Evolutionary conservation across 192 early-diverging fungal genomes (phyloP), one percentile per base, ranked within the genome.

Genomic region (Coemansia sp.): DNA sequence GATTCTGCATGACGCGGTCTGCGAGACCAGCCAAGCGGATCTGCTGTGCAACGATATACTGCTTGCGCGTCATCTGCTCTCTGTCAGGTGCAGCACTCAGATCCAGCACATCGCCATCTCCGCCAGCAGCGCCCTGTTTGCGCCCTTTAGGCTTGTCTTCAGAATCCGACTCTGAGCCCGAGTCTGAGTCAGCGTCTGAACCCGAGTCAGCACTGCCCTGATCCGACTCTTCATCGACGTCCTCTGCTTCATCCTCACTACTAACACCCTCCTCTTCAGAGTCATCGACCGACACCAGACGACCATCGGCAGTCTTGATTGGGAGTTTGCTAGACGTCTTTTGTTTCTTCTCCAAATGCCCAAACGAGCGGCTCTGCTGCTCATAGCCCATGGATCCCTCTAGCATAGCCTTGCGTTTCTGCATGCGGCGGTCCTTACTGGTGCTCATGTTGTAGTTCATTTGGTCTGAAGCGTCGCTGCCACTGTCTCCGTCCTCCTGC

Each of bases 21-120:
- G 95, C 89, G 17, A 90, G 63, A n/a, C 68, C 58, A 6, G 93
- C 95, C 44, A 98, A 76, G 56, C 84, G 72, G 68, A 91, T 91
- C 59, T 87, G 87, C 61, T 82, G 87, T 29, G 72, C 58, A 10
- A 82, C 50, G 30, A 83, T 58, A 15, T 80, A 71, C 51, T 80
- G 49, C 58, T 87, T 83, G 49, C 80, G 81, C 27, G 77, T 58
- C 55, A 83, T 35, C 23, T 52, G 47, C 10, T 53, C 69, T 7
- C 68, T 66, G 43, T 78, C 61, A 4, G 62, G 57, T 13, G 50
- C 81, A 5, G 54, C 60, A 14, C 37, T 45, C 24, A 32, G 37
- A 23, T 68, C 48, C 0, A 19, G 14, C 22, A 18, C 34, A 2
- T 48, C 50, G 2, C 53, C 51, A 0, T 44, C 48, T 4, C 19